Evolutionary conservation across 768 basidiomycete species (phyloP), one percentile per base, ranked within the genome.

Genomic region (Astraeus odoratus): DNA sequence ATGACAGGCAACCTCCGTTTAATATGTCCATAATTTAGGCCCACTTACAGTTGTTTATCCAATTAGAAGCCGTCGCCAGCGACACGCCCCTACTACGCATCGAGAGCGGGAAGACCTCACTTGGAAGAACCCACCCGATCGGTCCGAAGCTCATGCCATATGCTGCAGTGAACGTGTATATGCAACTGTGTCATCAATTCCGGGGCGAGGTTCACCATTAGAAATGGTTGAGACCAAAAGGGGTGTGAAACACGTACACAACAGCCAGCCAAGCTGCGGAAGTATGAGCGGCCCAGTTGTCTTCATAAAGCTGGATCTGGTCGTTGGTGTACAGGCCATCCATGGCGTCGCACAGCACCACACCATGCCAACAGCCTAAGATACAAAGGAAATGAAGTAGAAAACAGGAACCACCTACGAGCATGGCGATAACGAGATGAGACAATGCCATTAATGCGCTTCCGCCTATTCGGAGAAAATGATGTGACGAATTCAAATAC

Each of bases 41-140:
- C 13, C 12, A 62, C 73, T 1, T 40, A 82, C 83, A 91, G 47
- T 91, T 91, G 56, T 90, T 90, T 20, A 77, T 54, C 88, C 88
- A 91, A 52, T 86, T 87, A n/a, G 83, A 86, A 3, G 86, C 83
- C 2, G 89, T 91, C 16, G 86, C 81, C 18, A 94, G 55, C 19
- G 88, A 78, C 4, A 92, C 89, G 39, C 91, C 91, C 57, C 81
- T 82, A 52, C 85, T 83, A 50, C 89, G 72, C 66, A 86, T 73
- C 2, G 85, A 83, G 1, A 86, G 67, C 1, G 90, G 79, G 56
- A 91, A 90, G 2, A 93, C 80, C 63, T 93, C 89, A 50, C 78
- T 81, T 0, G 89, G 85, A 7, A 92, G 74, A 1, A 90, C 79
- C 89, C 89, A 92, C 3, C 80, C 81, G 49, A 91, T 74, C 0